Evolutionary conservation across 2,329 filamentous ascomycete species (phyloP).

Genomic region (Paracoccidioides lutzii): DNA sequence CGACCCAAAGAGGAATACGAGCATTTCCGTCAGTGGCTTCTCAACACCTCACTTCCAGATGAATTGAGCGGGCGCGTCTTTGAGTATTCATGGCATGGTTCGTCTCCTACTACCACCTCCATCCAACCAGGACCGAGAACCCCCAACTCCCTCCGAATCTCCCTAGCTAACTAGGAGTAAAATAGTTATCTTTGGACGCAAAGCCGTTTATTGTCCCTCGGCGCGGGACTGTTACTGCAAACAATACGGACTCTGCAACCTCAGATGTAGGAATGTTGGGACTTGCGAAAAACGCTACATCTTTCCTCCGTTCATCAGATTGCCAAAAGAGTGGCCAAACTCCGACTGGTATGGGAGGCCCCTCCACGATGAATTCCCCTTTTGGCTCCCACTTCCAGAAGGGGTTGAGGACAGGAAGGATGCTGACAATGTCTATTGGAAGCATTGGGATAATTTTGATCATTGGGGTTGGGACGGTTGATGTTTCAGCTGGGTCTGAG

Average conservation of each 20-base stretch:
- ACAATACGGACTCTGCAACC: constrained; percentile 47
- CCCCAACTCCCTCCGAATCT: too few relatives aligned
- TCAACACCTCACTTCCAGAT: constrained; percentile 34
- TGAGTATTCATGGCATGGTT: constrained; percentile 48
- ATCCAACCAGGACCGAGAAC: neutral
- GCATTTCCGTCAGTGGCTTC: constrained; percentile 37
- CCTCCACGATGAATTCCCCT: constrained; percentile 8
- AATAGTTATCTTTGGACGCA: constrained; percentile 46
- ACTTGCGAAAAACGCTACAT: constrained; percentile 44
- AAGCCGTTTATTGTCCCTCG: constrained; percentile 48
- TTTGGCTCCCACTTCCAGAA: constrained; percentile 8
- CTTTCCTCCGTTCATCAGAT: constrained; percentile 43
- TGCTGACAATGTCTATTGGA: too few relatives aligned
- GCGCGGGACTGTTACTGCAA: constrained; percentile 53
- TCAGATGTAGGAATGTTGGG: constrained; percentile 28
- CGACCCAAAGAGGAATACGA: constrained; percentile 37
- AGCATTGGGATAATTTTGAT: too few relatives aligned
- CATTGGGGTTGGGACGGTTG: too few relatives aligned
- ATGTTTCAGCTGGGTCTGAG: too few relatives aligned
- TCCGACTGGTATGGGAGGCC: constrained; percentile 38
- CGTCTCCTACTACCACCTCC: constrained; percentile 14
- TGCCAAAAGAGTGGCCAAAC: constrained; percentile 50
- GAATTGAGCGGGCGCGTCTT: constrained; percentile 40
- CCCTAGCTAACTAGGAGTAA: neutral
- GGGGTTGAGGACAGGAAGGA: too few relatives aligned